These are phyloP conservation scores for Crithidia expoeki DNA, from an alignment of 208 protist species.

Conservation along the genomic window DNA sequence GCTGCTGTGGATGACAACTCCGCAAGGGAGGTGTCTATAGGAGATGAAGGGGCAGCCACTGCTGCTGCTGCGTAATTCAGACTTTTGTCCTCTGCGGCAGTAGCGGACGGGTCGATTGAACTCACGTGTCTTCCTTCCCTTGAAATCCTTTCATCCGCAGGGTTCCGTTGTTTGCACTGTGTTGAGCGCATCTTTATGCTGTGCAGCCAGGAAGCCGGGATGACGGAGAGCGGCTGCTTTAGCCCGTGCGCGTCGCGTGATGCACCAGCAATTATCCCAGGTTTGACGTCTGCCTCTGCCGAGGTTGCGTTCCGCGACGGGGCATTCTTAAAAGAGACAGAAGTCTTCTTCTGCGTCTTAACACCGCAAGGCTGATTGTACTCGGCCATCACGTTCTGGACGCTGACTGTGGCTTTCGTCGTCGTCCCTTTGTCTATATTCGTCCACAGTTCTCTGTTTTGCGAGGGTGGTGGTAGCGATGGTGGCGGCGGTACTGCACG, in stretches of 20 bases:
- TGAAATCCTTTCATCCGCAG: neutral
- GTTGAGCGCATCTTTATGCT: neutral
- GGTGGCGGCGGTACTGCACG: neutral
- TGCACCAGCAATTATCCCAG: neutral
- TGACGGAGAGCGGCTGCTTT: slow-evolving; percentile 8
- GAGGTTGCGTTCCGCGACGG: neutral
- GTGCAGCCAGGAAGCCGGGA: slow-evolving; percentile 20
- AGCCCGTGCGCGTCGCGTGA: neutral
- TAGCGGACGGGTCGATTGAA: neutral
- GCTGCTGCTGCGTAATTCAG: too few relatives aligned
- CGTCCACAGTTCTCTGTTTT: slow-evolving; percentile 16
- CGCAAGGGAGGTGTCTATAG: neutral
- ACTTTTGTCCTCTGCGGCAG: neutral
- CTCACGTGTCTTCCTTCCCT: neutral
- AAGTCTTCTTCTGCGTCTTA: neutral
- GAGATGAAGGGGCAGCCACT: neutral
- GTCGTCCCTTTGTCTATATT: neutral
- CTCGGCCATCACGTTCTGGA: neutral
- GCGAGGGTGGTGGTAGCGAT: slow-evolving; percentile 5
- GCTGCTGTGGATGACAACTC: neutral
- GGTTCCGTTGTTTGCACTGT: neutral
- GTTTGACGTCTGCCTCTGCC: neutral
- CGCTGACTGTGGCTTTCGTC: neutral
- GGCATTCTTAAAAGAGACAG: neutral
- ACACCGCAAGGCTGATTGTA: neutral